Evolutionary conservation across 177 flowering plant species (phyloP).

Genomic region (Vitis hybrid): DNA sequence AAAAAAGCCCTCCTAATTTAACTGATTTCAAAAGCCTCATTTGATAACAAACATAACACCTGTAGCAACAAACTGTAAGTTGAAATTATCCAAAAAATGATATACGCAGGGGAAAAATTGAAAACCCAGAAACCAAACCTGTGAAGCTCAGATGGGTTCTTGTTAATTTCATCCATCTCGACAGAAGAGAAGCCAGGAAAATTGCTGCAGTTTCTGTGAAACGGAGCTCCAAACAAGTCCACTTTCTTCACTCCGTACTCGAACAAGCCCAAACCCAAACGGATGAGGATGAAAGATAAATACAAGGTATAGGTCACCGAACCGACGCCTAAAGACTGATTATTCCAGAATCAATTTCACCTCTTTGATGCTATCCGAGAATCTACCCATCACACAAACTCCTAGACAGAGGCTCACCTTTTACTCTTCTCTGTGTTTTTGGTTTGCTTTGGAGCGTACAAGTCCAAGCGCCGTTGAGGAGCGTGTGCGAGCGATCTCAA

Average conservation of each 20-base stretch:
- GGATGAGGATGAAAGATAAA: too few relatives aligned
- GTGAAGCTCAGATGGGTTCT: slow-evolving; percentile 24
- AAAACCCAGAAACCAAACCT: slow-evolving; percentile 30
- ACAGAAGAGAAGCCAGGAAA: background rate
- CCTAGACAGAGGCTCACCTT: too few relatives aligned
- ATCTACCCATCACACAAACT: background rate
- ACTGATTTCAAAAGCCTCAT: background rate
- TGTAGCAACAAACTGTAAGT: background rate
- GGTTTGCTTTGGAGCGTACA: too few relatives aligned
- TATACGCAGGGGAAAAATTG: background rate
- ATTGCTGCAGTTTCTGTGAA: background rate
- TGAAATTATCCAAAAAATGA: background rate
- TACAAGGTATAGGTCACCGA: too few relatives aligned
- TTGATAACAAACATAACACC: background rate
- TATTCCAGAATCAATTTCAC: too few relatives aligned
- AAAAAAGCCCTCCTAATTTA: background rate
- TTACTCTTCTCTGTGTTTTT: too few relatives aligned
- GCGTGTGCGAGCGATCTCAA: too few relatives aligned
- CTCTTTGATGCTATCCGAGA: slow-evolving; percentile 1
- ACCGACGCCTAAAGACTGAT: too few relatives aligned
- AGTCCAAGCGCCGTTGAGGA: too few relatives aligned
- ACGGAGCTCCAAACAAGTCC: background rate
- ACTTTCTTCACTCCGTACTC: too few relatives aligned
- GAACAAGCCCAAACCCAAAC: too few relatives aligned
- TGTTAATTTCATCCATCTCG: slow-evolving; percentile 21